Base-by-base conservation (phyloP, 371 early-diverging fungal species). In the Mucor indicus region DNA sequence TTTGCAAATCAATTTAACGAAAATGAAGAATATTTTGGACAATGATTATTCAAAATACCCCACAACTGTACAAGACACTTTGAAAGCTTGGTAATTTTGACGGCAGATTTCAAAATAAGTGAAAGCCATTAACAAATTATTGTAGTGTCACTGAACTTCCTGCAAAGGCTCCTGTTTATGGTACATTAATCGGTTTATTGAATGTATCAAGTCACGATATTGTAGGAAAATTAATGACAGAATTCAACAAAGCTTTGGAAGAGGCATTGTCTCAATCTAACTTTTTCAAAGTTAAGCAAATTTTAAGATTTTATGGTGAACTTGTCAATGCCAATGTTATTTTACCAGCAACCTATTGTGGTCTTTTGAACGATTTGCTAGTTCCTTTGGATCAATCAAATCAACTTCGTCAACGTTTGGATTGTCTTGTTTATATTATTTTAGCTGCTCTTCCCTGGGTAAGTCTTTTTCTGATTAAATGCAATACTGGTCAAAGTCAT, bases 391-490 rank as follows among this genome's bases (percentile, higher is more conserved):
- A 79, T 50, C 82, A 81, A 60, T 64, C 82, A 3, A 64, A 71
- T n/a, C 60, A 68, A 36, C 55, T 77, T 17, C 70, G 69, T 33
- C 72, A 80, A 47, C 83, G 83, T 9, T 71, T 77, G n/a, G 93
- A 91, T 64, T 84, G 87, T 45, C 70, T 88, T 38, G 84, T 87
- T 15, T 86, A 75, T 44, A 65, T 85, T 16, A 81, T 90, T 4
- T 67, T 91, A 33, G 69, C 85, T 9, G 77, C 89, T 15, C 62
- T 95, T 39, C 91, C 91, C 31, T 93, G 89, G 89, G 86, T 78
- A 67, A 60, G 66, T 52, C 31, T 53, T 9, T 43, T 43, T 33
- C n/a, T 33, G 6, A 10, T 33, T n/a, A n/a, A 15, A 5, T 27
- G 11, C 29, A 27, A 27, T 7, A 7, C 7, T 27, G 29, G 29